Base-by-base conservation (phyloP, 768 basidiomycete species). In the Boletus rubescentipes region DNA sequence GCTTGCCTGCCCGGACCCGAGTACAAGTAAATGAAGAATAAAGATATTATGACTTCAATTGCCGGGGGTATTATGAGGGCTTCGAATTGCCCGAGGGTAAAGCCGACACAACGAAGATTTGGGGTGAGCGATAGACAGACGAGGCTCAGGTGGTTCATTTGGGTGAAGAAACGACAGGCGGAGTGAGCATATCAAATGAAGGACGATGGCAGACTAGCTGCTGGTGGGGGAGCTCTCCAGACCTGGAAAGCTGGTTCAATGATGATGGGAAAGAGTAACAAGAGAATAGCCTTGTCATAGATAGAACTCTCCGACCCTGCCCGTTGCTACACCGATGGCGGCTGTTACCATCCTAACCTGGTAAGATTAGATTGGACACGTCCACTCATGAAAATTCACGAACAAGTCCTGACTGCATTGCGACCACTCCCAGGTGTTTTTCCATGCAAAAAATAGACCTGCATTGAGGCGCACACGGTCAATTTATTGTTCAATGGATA, bases 61-160 rank as follows among this genome's bases (percentile, higher is more conserved):
- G 71, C 80, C 16, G 84, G 77, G 30, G 88, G 87, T 55, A 89
- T 77, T 57, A 89, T 69, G 50, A 90, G 70, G 37, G 79, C 61
- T 34, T 72, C 67, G 49, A 73, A 76, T 69, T 90, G 70, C 23
- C 72, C 59, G 44, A 54, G 62, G 47, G 76, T 72, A 53, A 87
- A 76, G 40, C 77, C 75, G 57, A 79, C 69, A 66, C 89, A 92
- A 55, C 89, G 89, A 58, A 92, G 80, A 58, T 83, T 87, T 37
- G 86, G 71, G 53, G 84, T 81, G 35, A 81, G 73, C 30, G 90
- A 91, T 57, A 91, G 74, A 71, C 89, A 92, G 63, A 83, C 36
- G 54, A 78, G 76, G 72, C 70, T 75, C 79, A 79, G 79, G 69
- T 72, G 74, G 55, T 39, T 60, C 64, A 61, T 67, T 35, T 36